A percentile compares a stretch with the other conserved stretches of the same genome.
phyloP scores from a whole-genome alignment of 164 flowering plant species.

The Stephania japonica region DNA sequence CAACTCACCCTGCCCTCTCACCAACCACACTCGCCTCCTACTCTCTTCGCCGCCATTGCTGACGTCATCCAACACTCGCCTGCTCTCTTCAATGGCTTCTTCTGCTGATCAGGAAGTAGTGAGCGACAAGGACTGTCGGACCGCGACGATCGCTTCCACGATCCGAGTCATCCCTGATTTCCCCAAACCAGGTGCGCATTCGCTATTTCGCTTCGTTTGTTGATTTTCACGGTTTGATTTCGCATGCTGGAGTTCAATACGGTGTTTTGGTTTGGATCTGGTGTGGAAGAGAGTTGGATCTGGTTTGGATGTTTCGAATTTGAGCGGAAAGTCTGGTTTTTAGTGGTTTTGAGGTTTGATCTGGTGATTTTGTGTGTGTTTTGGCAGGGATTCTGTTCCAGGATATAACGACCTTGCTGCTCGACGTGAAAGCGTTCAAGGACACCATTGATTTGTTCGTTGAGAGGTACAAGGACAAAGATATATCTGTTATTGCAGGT shows the following conservation, averaged over 20 bases:
- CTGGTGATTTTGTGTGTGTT: neutral
- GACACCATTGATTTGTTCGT: slow-evolving; percentile 94
- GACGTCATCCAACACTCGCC: neutral
- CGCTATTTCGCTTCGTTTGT: neutral
- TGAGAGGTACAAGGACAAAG: slow-evolving; percentile 69
- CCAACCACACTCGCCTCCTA: neutral
- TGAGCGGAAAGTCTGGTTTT: neutral
- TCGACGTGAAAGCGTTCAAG: slow-evolving; percentile 71
- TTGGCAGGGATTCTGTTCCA: slow-evolving; percentile 87
- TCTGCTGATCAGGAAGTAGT: slow-evolving; percentile 17
- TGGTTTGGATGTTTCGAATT: slow-evolving; percentile 1
- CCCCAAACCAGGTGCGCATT: slow-evolving; percentile 66
- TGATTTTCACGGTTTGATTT: neutral
- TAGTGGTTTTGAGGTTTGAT: neutral
- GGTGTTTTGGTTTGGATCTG: neutral
- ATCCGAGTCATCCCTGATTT: slow-evolving; percentile 86
- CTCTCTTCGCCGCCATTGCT: neutral
- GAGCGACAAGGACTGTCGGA: slow-evolving; percentile 33
- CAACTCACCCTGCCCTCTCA: neutral
- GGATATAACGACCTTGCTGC: slow-evolving; percentile 91
- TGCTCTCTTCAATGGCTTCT: slow-evolving; percentile 37
- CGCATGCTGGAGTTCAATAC: neutral
- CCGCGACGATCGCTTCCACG: slow-evolving; percentile 44
- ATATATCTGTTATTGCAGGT: slow-evolving; percentile 93
- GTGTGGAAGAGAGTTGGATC: neutral